phyloP scores from a whole-genome alignment of 495 filamentous ascomycete genomes.

The Daldinia decipiens region DNA sequence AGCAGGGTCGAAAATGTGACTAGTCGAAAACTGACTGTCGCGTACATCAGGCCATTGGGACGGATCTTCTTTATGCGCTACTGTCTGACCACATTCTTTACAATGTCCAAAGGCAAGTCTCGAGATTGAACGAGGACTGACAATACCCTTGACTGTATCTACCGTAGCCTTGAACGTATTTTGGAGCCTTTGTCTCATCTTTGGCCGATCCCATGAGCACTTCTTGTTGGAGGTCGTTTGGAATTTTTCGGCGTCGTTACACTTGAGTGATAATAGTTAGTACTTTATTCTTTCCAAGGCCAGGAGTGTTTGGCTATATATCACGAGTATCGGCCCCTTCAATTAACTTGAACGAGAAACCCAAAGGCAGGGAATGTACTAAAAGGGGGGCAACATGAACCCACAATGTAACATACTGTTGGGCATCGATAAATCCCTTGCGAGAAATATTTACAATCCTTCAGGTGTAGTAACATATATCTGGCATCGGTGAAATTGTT shows the following conservation, averaged over 20 bases:
- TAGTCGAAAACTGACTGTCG: neutral
- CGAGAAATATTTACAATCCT: constrained; percentile 21
- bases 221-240: constrained; percentile 4
- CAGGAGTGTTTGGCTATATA: neutral
- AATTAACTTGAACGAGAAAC: neutral
- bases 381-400: constrained; percentile 1
- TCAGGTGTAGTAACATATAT: constrained; percentile 38
- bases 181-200: constrained; percentile 15
- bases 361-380: neutral
- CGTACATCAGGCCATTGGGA: neutral
- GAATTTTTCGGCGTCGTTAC: constrained; percentile 16
- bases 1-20: neutral
- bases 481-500: constrained; percentile 4
- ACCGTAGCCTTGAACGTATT: constrained; percentile 17
- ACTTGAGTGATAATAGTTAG: neutral
- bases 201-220: constrained; percentile 29
- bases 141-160: constrained; percentile 15
- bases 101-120: neutral
- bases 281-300: neutral
- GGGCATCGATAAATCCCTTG: constrained; percentile 29
- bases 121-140: neutral
- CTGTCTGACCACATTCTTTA: neutral
- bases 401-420: constrained; percentile 4
- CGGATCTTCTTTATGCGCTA: neutral
- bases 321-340: neutral